Conservation (phyloP, 2,329 filamentous ascomycete genomes). For the Hypoxylon sp. region DNA sequence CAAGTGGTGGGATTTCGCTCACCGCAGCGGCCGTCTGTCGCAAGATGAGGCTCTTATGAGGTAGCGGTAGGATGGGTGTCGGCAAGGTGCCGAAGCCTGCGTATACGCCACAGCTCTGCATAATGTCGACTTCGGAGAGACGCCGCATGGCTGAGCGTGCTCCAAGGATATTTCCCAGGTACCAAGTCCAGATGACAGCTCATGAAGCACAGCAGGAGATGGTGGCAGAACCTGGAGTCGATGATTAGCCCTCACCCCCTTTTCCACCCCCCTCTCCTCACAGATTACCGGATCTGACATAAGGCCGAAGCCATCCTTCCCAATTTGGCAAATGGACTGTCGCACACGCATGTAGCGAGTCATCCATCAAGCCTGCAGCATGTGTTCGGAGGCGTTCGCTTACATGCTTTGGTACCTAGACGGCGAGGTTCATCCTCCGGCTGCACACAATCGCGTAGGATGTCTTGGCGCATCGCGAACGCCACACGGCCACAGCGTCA, state of each 20-base stretch:
- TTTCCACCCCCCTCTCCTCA: no score
- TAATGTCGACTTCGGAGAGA: neutral
- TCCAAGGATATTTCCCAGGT: neutral
- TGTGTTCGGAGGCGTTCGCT: neutral
- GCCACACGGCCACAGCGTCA: no score
- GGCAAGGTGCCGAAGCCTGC: neutral
- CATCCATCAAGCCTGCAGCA: neutral
- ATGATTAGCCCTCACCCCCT: no score
- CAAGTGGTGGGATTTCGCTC: neutral
- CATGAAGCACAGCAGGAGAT: no score
- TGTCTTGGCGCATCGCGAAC: no score
- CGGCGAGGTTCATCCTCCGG: no score
- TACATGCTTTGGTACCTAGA: no score
- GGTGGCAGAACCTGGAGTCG: no score
- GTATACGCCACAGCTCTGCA: neutral
- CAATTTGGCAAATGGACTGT: constrained; percentile 1
- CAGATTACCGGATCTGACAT: neutral
- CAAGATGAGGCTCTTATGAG: neutral
- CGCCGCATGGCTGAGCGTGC: neutral
- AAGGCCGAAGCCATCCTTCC: neutral
- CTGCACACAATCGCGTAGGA: no score
- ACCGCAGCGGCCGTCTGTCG: neutral
- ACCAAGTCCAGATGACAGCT: neutral
- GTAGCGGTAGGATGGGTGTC: neutral
- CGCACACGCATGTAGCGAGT: no score